Percentiles rank a stretch among this genome's conserved stretches.
Evolutionary conservation across 176 grass and related monocot species (phyloP).

Genomic region (Eleusine indica): DNA sequence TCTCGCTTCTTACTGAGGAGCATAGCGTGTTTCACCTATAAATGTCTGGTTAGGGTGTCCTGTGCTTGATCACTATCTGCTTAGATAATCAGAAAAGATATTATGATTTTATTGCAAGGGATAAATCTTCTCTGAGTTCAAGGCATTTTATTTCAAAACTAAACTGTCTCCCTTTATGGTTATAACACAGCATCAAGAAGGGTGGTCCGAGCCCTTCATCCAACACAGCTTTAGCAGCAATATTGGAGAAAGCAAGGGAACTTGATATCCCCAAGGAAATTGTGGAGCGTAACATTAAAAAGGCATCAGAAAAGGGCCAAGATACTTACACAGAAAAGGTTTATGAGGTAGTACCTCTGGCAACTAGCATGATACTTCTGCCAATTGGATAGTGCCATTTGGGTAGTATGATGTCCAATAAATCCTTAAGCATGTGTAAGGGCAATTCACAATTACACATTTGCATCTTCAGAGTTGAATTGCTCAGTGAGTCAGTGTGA

Average conservation of each 20-base stretch:
- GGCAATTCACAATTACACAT: neutral
- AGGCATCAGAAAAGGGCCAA: slow-evolving; percentile 92
- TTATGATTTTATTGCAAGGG: neutral
- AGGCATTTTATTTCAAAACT: neutral
- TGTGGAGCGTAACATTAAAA: slow-evolving; percentile 97
- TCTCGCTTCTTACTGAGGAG: neutral
- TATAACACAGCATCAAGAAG: slow-evolving; percentile 77
- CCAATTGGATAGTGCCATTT: neutral
- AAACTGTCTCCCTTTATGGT: neutral
- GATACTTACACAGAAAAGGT: slow-evolving; percentile 93
- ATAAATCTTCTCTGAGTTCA: neutral
- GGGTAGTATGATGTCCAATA: slow-evolving; percentile 1
- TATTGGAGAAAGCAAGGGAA: slow-evolving; percentile 86
- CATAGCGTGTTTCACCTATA: neutral
- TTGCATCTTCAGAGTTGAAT: slow-evolving; percentile 9
- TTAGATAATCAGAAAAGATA: neutral
- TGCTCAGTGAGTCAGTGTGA: slow-evolving; percentile 1
- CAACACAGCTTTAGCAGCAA: slow-evolving; percentile 76
- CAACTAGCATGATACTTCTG: slow-evolving; percentile 10
- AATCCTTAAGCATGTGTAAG: neutral
- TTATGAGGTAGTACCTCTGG: slow-evolving; percentile 65
- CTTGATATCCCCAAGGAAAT: slow-evolving; percentile 92
- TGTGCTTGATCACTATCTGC: neutral
- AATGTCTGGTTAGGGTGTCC: neutral
- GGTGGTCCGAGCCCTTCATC: slow-evolving; percentile 78